Conservation (phyloP, 2,329 filamentous ascomycete genomes). For the Scopulariopsis brevicaulis region DNA sequence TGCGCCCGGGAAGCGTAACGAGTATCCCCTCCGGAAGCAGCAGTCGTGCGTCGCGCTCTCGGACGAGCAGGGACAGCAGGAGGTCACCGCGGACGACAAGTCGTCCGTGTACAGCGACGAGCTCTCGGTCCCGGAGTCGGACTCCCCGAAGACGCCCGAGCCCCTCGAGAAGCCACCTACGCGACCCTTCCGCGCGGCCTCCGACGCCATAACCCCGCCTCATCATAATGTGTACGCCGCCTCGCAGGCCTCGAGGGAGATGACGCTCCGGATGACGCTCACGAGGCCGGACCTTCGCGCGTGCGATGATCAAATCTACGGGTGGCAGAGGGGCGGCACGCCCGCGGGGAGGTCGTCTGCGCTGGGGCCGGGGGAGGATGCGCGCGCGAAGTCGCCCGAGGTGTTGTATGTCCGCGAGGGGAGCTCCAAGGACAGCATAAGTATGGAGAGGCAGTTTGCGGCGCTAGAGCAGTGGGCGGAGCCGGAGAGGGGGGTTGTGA, state of each 20-base stretch:
- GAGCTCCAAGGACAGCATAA: conserved; percentile 31
- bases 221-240: conserved; percentile 34
- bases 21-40: conserved; percentile 12
- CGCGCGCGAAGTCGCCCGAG: conserved; percentile 10
- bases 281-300: conserved; percentile 79
- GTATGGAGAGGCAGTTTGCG: conserved; percentile 37
- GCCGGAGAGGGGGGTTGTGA: conserved; percentile 39
- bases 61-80: conserved; percentile 24
- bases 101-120: conserved; percentile 45
- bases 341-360: conserved; percentile 37
- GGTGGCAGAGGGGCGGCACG: conserved; percentile 38
- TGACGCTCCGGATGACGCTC: conserved; percentile 93
- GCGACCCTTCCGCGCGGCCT: conserved; percentile 15
- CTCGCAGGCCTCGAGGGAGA: conserved; percentile 55
- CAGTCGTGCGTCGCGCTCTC: neutral
- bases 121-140: conserved; percentile 41
- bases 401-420: conserved; percentile 18
- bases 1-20: conserved; percentile 18
- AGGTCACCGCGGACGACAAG: conserved; percentile 45
- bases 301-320: conserved; percentile 60
- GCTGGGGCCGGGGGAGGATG: conserved; percentile 13
- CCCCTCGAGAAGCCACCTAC: conserved; percentile 26
- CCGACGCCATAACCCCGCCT: conserved; percentile 14
- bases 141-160: conserved; percentile 47
- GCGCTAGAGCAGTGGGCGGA: conserved; percentile 39